These are phyloP conservation scores for Metarhizium humberi DNA, from an alignment of 2,329 filamentous ascomycete species.

Conservation along the genomic window DNA sequence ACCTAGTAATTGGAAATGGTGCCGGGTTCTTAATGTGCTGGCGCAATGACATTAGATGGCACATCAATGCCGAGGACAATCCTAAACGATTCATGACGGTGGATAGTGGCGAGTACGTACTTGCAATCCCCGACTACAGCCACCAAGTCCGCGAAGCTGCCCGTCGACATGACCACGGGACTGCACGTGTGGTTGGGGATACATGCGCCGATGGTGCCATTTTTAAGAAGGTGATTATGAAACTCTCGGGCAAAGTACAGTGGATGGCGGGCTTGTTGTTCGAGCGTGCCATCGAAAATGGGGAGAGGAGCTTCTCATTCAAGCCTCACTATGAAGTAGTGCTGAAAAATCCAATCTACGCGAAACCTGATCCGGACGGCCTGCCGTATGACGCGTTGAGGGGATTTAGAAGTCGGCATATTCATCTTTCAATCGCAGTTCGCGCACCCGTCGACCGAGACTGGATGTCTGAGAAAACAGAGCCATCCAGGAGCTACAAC, in stretches of 20 bases:
- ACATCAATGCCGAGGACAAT: slow-evolving; percentile 74
- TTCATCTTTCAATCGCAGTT: slow-evolving; percentile 89
- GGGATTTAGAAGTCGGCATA: slow-evolving; percentile 94
- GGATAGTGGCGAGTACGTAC: slow-evolving; percentile 87
- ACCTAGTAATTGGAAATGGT: slow-evolving; percentile 83
- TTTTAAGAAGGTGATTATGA: slow-evolving; percentile 99
- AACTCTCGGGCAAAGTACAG: slow-evolving; percentile 89
- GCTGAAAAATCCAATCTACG: slow-evolving; percentile 69
- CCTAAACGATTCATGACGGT: slow-evolving; percentile 92
- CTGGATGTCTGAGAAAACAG: slow-evolving; percentile 67
- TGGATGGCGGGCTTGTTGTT: slow-evolving; percentile 90
- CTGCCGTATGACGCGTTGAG: slow-evolving; percentile 80
- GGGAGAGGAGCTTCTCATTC: slow-evolving; percentile 75
- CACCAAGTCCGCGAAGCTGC: slow-evolving; percentile 67
- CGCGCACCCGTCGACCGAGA: slow-evolving; percentile 79
- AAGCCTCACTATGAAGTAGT: slow-evolving; percentile 87
- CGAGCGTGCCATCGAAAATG: slow-evolving; percentile 68
- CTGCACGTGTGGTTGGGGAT: slow-evolving; percentile 52
- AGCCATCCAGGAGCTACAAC: slow-evolving; percentile 86
- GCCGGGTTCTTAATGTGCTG: slow-evolving; percentile 98
- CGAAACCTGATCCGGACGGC: slow-evolving; percentile 47
- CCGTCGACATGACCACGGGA: slow-evolving; percentile 40
- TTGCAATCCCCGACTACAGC: slow-evolving; percentile 90
- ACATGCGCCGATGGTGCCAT: slow-evolving; percentile 64
- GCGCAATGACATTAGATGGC: slow-evolving; percentile 87